Percentiles rank a stretch among this genome's conserved stretches.
Evolutionary conservation across 441 rosid species (phyloP).

Genomic region (Geranium incanum): DNA sequence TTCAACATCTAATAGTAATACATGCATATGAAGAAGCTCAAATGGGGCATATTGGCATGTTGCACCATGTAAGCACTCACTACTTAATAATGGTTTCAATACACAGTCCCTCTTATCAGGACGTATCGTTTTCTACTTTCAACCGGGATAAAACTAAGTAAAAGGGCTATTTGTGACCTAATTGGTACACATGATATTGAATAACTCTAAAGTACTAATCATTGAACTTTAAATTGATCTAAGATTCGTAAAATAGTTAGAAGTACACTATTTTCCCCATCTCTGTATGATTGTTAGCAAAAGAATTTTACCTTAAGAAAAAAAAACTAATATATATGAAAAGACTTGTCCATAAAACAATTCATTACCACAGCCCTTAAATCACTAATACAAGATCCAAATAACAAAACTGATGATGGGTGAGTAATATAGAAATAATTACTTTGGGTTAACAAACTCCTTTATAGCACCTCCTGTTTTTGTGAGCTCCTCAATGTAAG

Average conservation of each 20-base stretch:
- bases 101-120: background rate
- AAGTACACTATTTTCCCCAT: too few relatives aligned
- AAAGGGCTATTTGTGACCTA: too few relatives aligned
- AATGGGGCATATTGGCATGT: background rate
- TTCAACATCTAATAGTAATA: background rate
- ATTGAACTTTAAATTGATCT: too few relatives aligned
- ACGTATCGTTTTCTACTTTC: too few relatives aligned
- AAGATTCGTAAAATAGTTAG: too few relatives aligned
- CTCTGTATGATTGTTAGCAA: background rate
- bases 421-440: constrained; percentile 25
- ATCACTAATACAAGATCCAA: background rate
- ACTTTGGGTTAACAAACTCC: constrained; percentile 98
- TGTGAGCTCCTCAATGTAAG: constrained; percentile 77
- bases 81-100: too few relatives aligned
- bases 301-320: too few relatives aligned
- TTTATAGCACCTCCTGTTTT: constrained; percentile 86
- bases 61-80: background rate
- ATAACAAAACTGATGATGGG: constrained; percentile 5
- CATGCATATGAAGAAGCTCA: background rate
- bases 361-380: background rate
- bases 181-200: too few relatives aligned
- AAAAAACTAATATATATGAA: background rate
- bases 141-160: too few relatives aligned
- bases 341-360: background rate
- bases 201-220: too few relatives aligned